Evolutionary conservation across 345 rosid species (phyloP).

Genomic region (Linum lewisii): DNA sequence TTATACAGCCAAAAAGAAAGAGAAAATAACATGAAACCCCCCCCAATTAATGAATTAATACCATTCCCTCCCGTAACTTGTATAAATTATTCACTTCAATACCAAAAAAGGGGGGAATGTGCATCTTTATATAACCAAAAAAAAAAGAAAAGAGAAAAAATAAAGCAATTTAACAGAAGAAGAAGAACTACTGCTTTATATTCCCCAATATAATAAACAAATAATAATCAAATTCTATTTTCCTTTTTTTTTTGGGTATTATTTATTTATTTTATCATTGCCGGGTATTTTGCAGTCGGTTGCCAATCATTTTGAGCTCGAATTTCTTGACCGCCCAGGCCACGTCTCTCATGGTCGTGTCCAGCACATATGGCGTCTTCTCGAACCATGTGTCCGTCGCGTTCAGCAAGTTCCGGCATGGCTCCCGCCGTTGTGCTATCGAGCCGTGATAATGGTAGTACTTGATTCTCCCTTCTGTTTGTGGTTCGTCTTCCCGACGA

Average conservation of each 20-base stretch:
- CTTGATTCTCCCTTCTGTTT: constrained; percentile 43
- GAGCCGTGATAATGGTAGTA: constrained; percentile 93
- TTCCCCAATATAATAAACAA: too few species aligned
- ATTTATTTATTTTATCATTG: constrained; percentile 34
- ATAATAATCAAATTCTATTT: too few species aligned
- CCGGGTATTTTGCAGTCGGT: constrained; percentile 45
- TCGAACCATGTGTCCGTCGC: constrained; percentile 34
- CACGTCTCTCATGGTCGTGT: constrained; percentile 49
- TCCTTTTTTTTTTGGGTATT: too few species aligned
- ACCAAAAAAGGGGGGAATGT: not conserved
- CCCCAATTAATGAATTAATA: constrained; percentile 6
- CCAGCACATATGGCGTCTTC: constrained; percentile 54
- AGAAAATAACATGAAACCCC: not conserved
- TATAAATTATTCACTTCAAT: not conserved
- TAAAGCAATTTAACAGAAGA: not conserved
- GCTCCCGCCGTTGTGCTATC: constrained; percentile 59
- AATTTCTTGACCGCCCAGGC: constrained; percentile 51
- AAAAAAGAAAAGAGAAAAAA: not conserved
- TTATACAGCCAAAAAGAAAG: not conserved
- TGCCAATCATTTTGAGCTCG: constrained; percentile 61
- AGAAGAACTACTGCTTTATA: not conserved
- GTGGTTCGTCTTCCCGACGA: constrained; percentile 55
- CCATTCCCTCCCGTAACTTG: not conserved
- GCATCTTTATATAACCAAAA: not conserved
- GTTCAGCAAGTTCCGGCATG: constrained; percentile 51